A percentile compares a stretch with the other conserved stretches of the same genome.
phyloP scores from a whole-genome alignment of 2,329 filamentous ascomycete genomes.

The Ophiosphaerella herpotricha region DNA sequence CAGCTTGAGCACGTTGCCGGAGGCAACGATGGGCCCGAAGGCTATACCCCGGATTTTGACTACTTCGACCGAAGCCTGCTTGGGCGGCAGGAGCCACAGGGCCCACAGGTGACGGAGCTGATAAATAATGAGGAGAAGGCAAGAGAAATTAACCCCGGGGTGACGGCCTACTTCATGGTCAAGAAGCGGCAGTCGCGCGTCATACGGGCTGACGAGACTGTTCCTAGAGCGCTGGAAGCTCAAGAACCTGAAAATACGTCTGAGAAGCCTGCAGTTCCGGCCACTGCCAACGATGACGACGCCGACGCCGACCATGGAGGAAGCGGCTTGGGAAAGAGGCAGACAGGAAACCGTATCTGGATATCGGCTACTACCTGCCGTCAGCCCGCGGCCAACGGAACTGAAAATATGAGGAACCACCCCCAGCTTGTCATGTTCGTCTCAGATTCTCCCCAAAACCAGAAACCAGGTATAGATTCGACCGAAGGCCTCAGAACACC shows the following conservation, averaged over 20 bases:
- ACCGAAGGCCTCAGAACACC: slow-evolving; percentile 52
- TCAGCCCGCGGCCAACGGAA: slow-evolving; percentile 67
- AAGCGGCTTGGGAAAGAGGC: slow-evolving; percentile 25
- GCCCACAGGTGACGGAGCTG: slow-evolving; percentile 55
- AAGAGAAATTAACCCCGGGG: slow-evolving; percentile 66
- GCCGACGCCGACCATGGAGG: slow-evolving; percentile 7
- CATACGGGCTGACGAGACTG: slow-evolving; percentile 34
- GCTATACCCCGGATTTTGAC: slow-evolving; percentile 66
- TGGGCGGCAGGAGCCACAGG: slow-evolving; percentile 61
- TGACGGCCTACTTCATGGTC: slow-evolving; percentile 68
- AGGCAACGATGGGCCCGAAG: slow-evolving; percentile 35
- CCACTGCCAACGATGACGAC: background rate
- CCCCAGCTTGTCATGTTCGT: slow-evolving; percentile 80
- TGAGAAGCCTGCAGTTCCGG: background rate
- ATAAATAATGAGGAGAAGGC: slow-evolving; percentile 68
- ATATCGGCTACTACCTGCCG: slow-evolving; percentile 85
- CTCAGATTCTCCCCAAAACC: slow-evolving; percentile 67
- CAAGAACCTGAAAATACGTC: slow-evolving; percentile 16
- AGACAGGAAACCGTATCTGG: slow-evolving; percentile 61
- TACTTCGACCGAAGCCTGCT: slow-evolving; percentile 67
- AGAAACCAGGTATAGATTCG: slow-evolving; percentile 66
- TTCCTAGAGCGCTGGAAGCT: slow-evolving; percentile 33
- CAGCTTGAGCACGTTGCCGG: slow-evolving; percentile 30
- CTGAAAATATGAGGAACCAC: slow-evolving; percentile 39
- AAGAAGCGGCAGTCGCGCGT: slow-evolving; percentile 60